These are phyloP conservation scores for Orbilia oligospora DNA, from an alignment of 2,329 filamentous ascomycete genomes.

Conservation along the genomic window DNA sequence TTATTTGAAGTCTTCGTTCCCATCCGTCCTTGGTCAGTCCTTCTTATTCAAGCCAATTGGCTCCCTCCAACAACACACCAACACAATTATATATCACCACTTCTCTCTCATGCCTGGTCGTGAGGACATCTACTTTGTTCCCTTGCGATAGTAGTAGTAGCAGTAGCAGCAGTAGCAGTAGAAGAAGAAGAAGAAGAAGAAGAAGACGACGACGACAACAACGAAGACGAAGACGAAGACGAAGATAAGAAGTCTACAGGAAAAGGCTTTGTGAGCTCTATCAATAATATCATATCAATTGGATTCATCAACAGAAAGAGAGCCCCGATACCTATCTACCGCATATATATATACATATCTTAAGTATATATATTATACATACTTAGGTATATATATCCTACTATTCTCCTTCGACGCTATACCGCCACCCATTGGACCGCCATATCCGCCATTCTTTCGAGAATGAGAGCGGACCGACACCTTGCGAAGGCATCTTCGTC, in stretches of 20 bases:
- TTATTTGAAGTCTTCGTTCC: conserved; percentile 12
- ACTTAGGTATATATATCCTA: conserved; percentile 12
- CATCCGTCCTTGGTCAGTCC: conserved; percentile 15
- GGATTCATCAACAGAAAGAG: conserved; percentile 36
- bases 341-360: no score
- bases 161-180: conserved; percentile 13
- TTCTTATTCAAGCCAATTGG: conserved; percentile 36
- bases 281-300: conserved; percentile 22
- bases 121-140: conserved; percentile 34
- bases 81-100: conserved; percentile 31
- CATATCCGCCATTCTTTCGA: conserved; percentile 53
- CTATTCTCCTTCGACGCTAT: conserved; percentile 32
- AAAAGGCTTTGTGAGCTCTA: conserved; percentile 18
- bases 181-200: background rate
- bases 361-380: no score
- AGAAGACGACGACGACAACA: no score
- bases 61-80: conserved; percentile 55
- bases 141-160: conserved; percentile 40
- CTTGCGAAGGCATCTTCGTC: conserved; percentile 59
- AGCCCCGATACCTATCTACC: background rate
- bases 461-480: conserved; percentile 57
- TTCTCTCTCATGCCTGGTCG: conserved; percentile 51
- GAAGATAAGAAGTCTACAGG: background rate
- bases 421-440: conserved; percentile 22
- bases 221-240: no score